phyloP scores from a whole-genome alignment of 2,329 filamentous ascomycete genomes.

The Fusarium nygamai region DNA sequence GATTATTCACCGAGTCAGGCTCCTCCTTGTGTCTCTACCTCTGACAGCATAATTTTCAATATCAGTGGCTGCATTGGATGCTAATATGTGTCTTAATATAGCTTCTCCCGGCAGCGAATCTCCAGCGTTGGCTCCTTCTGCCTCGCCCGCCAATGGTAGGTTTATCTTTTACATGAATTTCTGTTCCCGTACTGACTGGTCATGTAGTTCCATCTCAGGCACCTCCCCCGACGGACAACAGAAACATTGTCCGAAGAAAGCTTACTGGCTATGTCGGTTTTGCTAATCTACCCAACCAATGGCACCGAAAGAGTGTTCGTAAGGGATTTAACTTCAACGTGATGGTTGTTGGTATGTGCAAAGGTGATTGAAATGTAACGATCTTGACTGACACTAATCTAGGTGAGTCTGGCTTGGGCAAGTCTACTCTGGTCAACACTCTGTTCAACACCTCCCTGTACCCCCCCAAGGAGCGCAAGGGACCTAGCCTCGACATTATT shows the following conservation, averaged over 20 bases:
- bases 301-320: slow-evolving; percentile 99
- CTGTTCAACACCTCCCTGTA: slow-evolving; percentile 99
- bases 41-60: slow-evolving; percentile 22
- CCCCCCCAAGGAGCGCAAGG: slow-evolving; percentile 98
- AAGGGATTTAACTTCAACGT: slow-evolving; percentile 99
- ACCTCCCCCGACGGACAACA: slow-evolving; percentile 69
- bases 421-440: slow-evolving; percentile 98
- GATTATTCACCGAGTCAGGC: slow-evolving; percentile 49
- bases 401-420: slow-evolving; percentile 99
- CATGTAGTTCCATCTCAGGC: slow-evolving; percentile 51
- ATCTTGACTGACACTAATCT: background rate
- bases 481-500: slow-evolving; percentile 95
- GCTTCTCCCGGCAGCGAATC: slow-evolving; percentile 59
- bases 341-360: slow-evolving; percentile 93
- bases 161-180: background rate
- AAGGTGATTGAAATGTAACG: background rate
- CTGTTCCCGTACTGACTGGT: slow-evolving; percentile 1
- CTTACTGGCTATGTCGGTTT: slow-evolving; percentile 98
- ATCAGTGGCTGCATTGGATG: slow-evolving; percentile 2
- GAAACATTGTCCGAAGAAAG: slow-evolving; percentile 98
- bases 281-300: slow-evolving; percentile 98
- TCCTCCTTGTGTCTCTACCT: slow-evolving; percentile 41
- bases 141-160: slow-evolving; percentile 54
- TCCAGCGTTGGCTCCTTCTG: slow-evolving; percentile 54
- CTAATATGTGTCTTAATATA: slow-evolving; percentile 52